Base-by-base conservation (phyloP, 2,329 filamentous ascomycete genomes). In the Verticillium tricorpus region DNA sequence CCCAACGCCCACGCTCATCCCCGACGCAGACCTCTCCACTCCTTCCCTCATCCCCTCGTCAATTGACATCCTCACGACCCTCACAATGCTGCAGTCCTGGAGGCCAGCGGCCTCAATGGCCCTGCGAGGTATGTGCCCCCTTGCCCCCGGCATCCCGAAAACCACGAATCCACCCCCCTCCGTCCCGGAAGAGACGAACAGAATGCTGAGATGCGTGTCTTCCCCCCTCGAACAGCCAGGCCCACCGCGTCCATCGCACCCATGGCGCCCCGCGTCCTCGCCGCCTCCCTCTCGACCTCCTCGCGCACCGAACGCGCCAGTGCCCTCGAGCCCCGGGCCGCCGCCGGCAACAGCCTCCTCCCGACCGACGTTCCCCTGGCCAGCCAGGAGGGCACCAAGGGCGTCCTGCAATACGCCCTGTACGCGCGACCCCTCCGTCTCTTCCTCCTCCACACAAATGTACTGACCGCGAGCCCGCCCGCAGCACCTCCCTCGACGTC, bases 331-430 rank as follows among this genome's bases (percentile, higher is more conserved):
- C 79, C 83, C 69, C 80, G 85, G 71, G 80, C 80, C 63, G 80
- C 82, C 63, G 57, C 78, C 85, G 19, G 19, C 14, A 25, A 25
- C 25, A 54, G 40, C 58, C n/a, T 59, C 17, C 52, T 73, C 71
- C 73, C 80, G 69, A 85, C 87, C 69, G 89, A 94, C 78, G 90
- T 95, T 62, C 88, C 86, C 66, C 82, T 95, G 63, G 81, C 89
- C 66, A 93, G 89, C 76, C 88, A 96, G 79, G 89, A 92, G 77
- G 83, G 83, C 67, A 91, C 89, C 77, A 92, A 94, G 82, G 88
- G 90, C 69, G 86, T 86, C 63, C 81, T 94, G 71, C 90, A 96
- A 87, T 94, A 93, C 76, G 91, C 91, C 67, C 83, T 96, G 90
- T 94, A 90, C 69, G 90, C 86, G 15, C 15, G 60, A 35, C 7